These are phyloP conservation scores for Hyphochytrium catenoides DNA, from an alignment of 352 stramenopile species.

Conservation along the genomic window DNA sequence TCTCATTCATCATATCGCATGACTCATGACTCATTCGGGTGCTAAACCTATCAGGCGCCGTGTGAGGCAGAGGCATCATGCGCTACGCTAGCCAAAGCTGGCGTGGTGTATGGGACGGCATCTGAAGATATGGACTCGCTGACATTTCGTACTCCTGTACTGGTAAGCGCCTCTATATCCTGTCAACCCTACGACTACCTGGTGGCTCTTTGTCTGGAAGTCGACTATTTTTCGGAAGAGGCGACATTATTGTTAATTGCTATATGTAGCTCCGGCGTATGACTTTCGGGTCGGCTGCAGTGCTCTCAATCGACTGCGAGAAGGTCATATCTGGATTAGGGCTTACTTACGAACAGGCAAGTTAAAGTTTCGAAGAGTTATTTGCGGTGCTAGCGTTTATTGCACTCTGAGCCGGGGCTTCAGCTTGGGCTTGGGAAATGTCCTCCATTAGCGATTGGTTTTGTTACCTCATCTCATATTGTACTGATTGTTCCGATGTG, in stretches of 20 bases:
- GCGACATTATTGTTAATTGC: too few species aligned
- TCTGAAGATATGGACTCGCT: slow-evolving; percentile 99
- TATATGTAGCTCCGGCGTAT: slow-evolving; percentile 74
- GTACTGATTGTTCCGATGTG: slow-evolving; percentile 3
- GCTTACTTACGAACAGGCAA: slow-evolving; percentile 56
- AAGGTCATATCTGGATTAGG: slow-evolving; percentile 75
- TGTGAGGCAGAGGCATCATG: slow-evolving; percentile 97
- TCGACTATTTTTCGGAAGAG: too few species aligned
- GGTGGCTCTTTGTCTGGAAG: too few species aligned
- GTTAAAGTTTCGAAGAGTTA: neutral
- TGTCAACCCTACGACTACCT: too few species aligned
- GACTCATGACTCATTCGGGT: neutral
- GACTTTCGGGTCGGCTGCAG: slow-evolving; percentile 55
- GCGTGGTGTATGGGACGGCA: slow-evolving; percentile 77
- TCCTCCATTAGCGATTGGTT: too few species aligned
- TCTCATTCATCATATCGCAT: slow-evolving; percentile 8
- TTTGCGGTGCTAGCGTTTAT: neutral
- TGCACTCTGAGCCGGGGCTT: too few species aligned
- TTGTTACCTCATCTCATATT: neutral
- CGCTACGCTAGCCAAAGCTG: slow-evolving; percentile 67
- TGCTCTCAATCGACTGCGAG: slow-evolving; percentile 67
- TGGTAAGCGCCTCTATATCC: too few species aligned
- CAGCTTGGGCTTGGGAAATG: too few species aligned
- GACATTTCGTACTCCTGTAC: slow-evolving; percentile 87
- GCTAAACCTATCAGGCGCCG: slow-evolving; percentile 80